These are phyloP conservation scores for Conoideocrella luteorostrata DNA, from an alignment of 2,329 filamentous ascomycete species.

Conservation along the genomic window DNA sequence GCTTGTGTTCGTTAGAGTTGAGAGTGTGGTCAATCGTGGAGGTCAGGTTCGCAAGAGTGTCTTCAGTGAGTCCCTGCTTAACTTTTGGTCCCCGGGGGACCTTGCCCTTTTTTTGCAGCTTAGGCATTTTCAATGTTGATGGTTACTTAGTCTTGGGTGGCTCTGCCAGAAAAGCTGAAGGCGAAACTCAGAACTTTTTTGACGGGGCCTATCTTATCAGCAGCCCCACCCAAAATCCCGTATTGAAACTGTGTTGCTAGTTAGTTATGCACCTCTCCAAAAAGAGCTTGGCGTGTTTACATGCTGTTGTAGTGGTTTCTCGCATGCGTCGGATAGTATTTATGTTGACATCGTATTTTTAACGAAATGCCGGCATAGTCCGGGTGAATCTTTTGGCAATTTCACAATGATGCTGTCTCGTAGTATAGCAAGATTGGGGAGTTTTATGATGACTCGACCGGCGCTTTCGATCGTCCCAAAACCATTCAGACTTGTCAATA, in stretches of 20 bases:
- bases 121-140: slow-evolving; percentile 22
- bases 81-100: slow-evolving; percentile 18
- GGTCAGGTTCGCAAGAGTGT: slow-evolving; percentile 46
- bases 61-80: slow-evolving; percentile 36
- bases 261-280: too few species aligned
- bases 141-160: not conserved
- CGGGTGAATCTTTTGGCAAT: too few species aligned
- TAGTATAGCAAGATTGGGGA: slow-evolving; percentile 12
- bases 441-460: slow-evolving; percentile 8
- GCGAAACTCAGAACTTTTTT: slow-evolving; percentile 11
- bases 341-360: not conserved
- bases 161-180: slow-evolving; percentile 1
- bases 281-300: too few species aligned
- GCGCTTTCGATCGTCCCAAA: slow-evolving; percentile 10
- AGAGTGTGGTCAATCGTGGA: slow-evolving; percentile 51
- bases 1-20: slow-evolving; percentile 34
- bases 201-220: slow-evolving; percentile 13
- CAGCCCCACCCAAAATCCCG: slow-evolving; percentile 12
- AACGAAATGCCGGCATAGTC: too few species aligned
- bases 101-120: slow-evolving; percentile 32
- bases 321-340: too few species aligned
- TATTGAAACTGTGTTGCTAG: too few species aligned
- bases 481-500: slow-evolving; percentile 15
- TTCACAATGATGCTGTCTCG: slow-evolving; percentile 17
- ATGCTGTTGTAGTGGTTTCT: too few species aligned